phyloP scores from a whole-genome alignment of 2,329 filamentous ascomycete species.

The Harringtonia lauricola region DNA sequence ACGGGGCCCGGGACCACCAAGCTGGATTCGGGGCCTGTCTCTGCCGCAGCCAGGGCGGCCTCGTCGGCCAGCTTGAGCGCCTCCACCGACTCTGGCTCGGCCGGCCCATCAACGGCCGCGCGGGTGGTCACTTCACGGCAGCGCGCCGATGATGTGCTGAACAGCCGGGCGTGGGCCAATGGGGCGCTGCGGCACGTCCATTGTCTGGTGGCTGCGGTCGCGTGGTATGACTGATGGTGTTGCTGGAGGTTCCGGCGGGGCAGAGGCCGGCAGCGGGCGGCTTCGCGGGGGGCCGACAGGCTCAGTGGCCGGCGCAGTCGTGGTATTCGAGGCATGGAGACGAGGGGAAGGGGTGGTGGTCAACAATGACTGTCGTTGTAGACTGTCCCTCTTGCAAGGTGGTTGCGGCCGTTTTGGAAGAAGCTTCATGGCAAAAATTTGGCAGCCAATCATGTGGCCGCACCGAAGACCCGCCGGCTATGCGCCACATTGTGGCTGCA shows the following conservation, averaged over 20 bases:
- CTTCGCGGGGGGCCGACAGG: neutral
- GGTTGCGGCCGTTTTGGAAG: neutral
- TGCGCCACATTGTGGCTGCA: no score
- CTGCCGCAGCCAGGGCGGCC: neutral
- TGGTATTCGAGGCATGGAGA: conserved; percentile 31
- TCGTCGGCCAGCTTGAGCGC: neutral
- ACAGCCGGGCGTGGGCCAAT: neutral
- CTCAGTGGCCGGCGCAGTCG: conserved; percentile 17
- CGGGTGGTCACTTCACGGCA: no score
- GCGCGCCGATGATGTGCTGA: neutral
- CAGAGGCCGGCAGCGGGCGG: neutral
- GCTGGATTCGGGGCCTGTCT: no score
- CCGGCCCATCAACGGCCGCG: no score
- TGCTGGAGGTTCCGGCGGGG: neutral
- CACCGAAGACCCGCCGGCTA: no score
- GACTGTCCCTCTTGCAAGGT: no score
- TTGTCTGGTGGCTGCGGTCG: neutral
- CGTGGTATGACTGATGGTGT: neutral
- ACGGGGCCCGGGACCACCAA: conserved; percentile 15
- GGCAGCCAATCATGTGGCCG: no score
- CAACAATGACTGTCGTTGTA: no score
- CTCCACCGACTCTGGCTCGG: neutral
- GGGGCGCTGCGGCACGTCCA: neutral
- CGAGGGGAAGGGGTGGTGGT: no score
- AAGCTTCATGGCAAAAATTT: no score